Base-by-base conservation (phyloP, 768 basidiomycete genomes). In the Chalciporus pseudorubinellus region DNA sequence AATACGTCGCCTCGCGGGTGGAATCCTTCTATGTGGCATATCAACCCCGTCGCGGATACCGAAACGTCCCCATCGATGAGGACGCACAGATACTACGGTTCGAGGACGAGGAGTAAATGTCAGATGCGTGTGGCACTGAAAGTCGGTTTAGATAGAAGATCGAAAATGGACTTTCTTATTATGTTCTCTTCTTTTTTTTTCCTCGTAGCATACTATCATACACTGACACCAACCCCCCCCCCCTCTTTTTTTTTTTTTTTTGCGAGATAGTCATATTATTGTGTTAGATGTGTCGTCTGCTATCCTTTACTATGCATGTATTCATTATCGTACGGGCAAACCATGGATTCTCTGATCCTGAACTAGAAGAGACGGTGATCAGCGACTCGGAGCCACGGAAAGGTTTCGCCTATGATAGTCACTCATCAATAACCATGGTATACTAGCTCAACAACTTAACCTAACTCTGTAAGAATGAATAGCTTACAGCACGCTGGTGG, bases 1-100 rank as follows among this genome's bases (percentile, higher is more conserved):
- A 86, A 63, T 83, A 80, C 69, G 75, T 84, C 2, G 63, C 75
- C 0, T 81, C 80, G 19, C 72, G 67, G 46, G 56, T 80, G 40
- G 81, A 80, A 14, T 56, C 58, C 1, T 8, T 71, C 4, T 63
- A 65, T 4, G 58, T 70, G 28, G 65, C 73, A 39, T 74, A 81
- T 55, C 71, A 76, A 14, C 51, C 78, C 9, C 74, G 82, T 50
- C 72, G 82, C 18, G 91, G 91, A 34, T 93, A 89, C 59, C 75
- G 91, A 59, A 79, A 89, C 59, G 67, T 93, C 46, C 82, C 89
- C 1, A 79, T 92, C 46, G 92, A 94, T 63, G 91, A 92, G 67
- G 92, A 94, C 68, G 91, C 91, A 19, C 91, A 90, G 70, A 81
- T 93, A 51, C 70, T 93, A 50, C 77, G 84, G 46, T 93, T 93